Base-by-base conservation (phyloP, 1,284 basidiomycete species). In the Ustilago crameri region DNA sequence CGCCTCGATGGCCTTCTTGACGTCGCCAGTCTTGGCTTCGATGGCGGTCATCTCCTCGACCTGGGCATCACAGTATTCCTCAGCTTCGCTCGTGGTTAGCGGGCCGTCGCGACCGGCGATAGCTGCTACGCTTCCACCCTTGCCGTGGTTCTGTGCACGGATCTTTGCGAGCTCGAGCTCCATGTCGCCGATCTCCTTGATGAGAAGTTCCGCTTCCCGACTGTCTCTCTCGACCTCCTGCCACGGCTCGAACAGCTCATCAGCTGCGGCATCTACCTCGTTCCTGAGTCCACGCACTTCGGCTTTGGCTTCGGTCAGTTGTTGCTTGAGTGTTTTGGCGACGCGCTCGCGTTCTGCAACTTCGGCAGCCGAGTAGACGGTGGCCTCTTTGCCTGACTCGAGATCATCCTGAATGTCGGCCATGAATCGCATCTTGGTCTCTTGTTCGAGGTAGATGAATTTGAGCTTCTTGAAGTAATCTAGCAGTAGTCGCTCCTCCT, bases 381-480 rank as follows among this genome's bases (percentile, higher is more conserved):
- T 75, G 12, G 78, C 74, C 53, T 79, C 78, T 20, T 72, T 75
- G 44, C 75, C 78, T 7, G 70, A 74, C 49, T 79, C 78, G 41
- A 74, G 53, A 34, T 80, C 78, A 35, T 80, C 78, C 56, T 76
- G 71, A 46, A 80, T 60, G 42, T 78, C 76, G 18, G 71, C 72
- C 43, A 80, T 65, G 65, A 80, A 80, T 14, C 76, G 76, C 62
- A 78, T 68, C 63, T 80, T 80, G 41, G 78, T 80, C 59, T 80
- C 78, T 45, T 78, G 76, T 55, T 80, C 78, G 38, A 80, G 60
- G 48, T 78, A 78, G 59, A 78, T 78, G 51, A 80, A 80, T 50
- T 80, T 80, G 53, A 80, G 75, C 66, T 80, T 78, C 52, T 74
- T 75, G 52, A 76, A 80, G 54, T 80, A 78, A 64, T 78, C 75